Base-by-base conservation (phyloP, 2,329 filamentous ascomycete genomes). In the Sphaerostilbella broomeana region DNA sequence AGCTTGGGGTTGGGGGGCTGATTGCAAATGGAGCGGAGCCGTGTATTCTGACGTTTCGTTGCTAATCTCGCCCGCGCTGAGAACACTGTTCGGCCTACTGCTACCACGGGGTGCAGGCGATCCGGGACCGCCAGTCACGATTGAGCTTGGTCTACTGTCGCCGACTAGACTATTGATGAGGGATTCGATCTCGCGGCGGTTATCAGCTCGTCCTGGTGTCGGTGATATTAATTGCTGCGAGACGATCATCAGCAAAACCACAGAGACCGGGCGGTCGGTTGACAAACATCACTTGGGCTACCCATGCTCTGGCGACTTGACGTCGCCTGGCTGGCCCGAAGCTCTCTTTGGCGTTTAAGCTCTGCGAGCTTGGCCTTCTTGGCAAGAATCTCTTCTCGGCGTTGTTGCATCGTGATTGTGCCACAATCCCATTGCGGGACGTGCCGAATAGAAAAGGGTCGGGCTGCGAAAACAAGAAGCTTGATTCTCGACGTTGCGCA, bases 321-420 rank as follows among this genome's bases (percentile, higher is more conserved):
- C 44, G 73, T 77, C 52, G 85, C 79, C 59, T 94, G 86, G 58
- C 76, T 85, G 48, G 86, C 78, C 44, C 89, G 77, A 52, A 90
- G 69, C 61, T 94, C 88, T 53, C 92, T 79, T 67, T 95, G 88
- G 47, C 86, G 79, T 69, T 95, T 95, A 50, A 98, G 76, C 73
- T 97, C 92, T 35, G 86, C 89, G 55, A 98, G 86, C 72, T 92
- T 95, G 47, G 89, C 90, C 72, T 86, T 90, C 70, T 98, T 98
- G 52, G 88, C 89, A 54, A 92, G 72, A 52, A 98, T 95, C 71
- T 98, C 92, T 71, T 95, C 88, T 70, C 87, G 84, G 55, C 89
- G 84, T 73, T 89, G 82, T 67, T 83, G 79, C 72, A 83, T 82
- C 51, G 56, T 67, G 62, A 46, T 57, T 47, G 57, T 52, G 59